Evolutionary conservation across 495 filamentous ascomycete species (phyloP), one percentile per base, ranked within the genome.

Genomic region (Hypoxylon perforatum): DNA sequence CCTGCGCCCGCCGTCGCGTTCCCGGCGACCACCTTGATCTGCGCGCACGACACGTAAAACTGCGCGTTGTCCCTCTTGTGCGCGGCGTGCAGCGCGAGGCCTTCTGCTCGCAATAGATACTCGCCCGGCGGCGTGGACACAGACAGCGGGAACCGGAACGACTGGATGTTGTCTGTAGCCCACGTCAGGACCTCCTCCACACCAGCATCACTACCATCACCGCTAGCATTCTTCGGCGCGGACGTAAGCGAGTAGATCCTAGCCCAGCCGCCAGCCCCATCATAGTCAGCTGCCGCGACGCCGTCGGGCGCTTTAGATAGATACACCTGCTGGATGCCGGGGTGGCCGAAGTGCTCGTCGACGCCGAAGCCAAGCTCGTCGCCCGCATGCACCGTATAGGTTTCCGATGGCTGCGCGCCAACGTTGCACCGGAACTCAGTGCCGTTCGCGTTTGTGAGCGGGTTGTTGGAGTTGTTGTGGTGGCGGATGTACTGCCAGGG

Each of bases 31-130:
- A 90, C 69, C 63, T 81, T 85, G 38, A 90, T 75, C 75, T 91
- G 88, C 12, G 84, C 84, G 75, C 88, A 91, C 28, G 86, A 85
- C 48, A 83, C 77, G 65, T 84, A 88, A 71, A 86, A 87, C 69
- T 86, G 82, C 1, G 87, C 87, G 52, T 84, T 78, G 0, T 77
- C 73, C 14, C 60, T 70, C 47, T 81, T 80, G 42, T 82, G 78
- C 21, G 85, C 86, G 28, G 82, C 70, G 45, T 91, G 89, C 25
- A 91, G 77, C 2, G 87, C 85, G 8, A 91, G 70, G 17, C 88
- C 71, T 72, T 91, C 89, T 6, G 81, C 79, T 7, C 89, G 86
- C 0, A 88, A 75, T 12, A 90, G 79, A 61, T 91, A 91, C 65
- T 85, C 81, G 7, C 89, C 89, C 3, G 78, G 39, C 4, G 77